Conservation (phyloP, 441 rosid species). For the Brassica hybrid region DNA sequence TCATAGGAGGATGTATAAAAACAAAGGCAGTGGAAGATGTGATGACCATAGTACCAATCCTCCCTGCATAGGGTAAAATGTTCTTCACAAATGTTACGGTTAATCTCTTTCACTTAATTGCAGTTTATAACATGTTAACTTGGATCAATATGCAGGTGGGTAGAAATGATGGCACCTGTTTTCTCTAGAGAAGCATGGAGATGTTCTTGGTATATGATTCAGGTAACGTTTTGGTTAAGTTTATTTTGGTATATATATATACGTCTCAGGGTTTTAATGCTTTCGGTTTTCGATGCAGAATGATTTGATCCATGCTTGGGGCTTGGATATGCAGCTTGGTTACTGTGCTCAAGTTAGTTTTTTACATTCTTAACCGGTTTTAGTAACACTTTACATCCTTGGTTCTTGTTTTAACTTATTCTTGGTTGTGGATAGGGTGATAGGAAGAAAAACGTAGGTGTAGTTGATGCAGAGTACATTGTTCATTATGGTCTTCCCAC, state of each 20-base stretch:
- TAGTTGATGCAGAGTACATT: slow-evolving; percentile 87
- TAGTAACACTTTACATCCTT: neutral
- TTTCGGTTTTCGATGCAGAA: slow-evolving; percentile 57
- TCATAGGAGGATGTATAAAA: slow-evolving; percentile 84
- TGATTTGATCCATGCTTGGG: slow-evolving; percentile 97
- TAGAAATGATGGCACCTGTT: slow-evolving; percentile 98
- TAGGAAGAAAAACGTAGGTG: slow-evolving; percentile 79
- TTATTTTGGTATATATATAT: neutral
- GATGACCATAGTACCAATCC: slow-evolving; percentile 73
- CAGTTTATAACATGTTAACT: too few relatives aligned
- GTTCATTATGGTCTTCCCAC: slow-evolving; percentile 81
- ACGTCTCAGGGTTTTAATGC: slow-evolving; percentile 6
- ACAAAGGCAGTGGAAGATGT: slow-evolving; percentile 76
- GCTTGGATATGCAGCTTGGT: slow-evolving; percentile 83
- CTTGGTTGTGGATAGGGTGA: slow-evolving; percentile 59
- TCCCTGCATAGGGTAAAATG: slow-evolving; percentile 81
- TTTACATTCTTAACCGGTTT: slow-evolving; percentile 20
- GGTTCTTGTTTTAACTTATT: neutral
- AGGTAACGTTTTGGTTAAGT: slow-evolving; percentile 53
- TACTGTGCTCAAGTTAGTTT: slow-evolving; percentile 82
- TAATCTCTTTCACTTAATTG: too few relatives aligned
- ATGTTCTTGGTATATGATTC: slow-evolving; percentile 91
- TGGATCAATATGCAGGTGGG: slow-evolving; percentile 63
- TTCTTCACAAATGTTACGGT: neutral
- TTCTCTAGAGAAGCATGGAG: slow-evolving; percentile 92